These are phyloP conservation scores for Hymenoscyphus occultus DNA, from an alignment of 2,329 filamentous ascomycete genomes.

Conservation along the genomic window DNA sequence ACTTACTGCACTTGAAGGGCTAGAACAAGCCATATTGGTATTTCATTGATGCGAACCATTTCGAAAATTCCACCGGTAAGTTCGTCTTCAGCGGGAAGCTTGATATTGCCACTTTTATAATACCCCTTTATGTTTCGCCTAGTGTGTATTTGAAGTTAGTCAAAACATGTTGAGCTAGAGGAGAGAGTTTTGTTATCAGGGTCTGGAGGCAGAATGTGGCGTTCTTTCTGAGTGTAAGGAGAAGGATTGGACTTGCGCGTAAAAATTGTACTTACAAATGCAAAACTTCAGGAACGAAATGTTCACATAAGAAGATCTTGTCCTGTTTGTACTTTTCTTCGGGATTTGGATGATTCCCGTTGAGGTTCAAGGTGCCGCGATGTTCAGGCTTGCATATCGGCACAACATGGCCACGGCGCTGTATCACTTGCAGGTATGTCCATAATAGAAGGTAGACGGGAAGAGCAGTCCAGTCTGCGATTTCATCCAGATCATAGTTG, in stretches of 20 bases:
- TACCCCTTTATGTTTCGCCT: neutral
- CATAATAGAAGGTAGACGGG: neutral
- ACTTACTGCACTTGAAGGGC: constrained; percentile 11
- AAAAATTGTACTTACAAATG: constrained; percentile 6
- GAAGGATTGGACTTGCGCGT: no score
- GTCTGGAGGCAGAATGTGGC: neutral
- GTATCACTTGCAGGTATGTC: neutral
- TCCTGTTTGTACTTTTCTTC: neutral
- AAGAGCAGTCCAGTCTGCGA: constrained; percentile 11
- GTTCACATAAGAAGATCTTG: neutral
- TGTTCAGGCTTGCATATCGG: neutral
- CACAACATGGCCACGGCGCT: neutral
- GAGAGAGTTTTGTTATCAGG: neutral
- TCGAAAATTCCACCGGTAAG: constrained; percentile 5
- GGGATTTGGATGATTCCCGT: neutral
- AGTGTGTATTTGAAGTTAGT: constrained; percentile 1
- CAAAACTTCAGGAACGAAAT: constrained; percentile 1
- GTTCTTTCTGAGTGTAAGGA: neutral
- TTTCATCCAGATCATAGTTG: constrained; percentile 6
- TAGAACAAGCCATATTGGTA: constrained; percentile 14
- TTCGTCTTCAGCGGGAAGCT: constrained; percentile 12
- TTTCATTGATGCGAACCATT: constrained; percentile 10
- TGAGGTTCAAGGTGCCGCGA: constrained; percentile 6
- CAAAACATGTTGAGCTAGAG: no score
- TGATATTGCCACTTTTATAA: neutral